A percentile compares a stretch with the other conserved stretches of the same genome.
Conservation (phyloP, 768 basidiomycete genomes). For the Termitomyces heimii region DNA sequence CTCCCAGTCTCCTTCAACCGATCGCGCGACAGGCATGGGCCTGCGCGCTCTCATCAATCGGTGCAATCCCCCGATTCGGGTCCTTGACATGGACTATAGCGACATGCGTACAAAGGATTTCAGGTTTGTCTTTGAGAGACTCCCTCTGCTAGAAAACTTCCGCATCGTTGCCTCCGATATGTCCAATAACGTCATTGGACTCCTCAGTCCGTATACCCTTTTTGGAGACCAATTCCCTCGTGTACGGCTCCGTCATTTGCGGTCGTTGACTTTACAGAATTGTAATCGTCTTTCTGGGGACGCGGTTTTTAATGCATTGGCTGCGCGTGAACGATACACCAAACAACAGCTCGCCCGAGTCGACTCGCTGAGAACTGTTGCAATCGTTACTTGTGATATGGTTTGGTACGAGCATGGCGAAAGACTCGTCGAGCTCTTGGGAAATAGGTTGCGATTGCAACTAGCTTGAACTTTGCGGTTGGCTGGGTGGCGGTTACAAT, state of each 20-base stretch:
- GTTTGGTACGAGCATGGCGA: constrained; percentile 23
- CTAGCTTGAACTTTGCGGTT: not conserved
- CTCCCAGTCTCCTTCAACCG: constrained; percentile 73
- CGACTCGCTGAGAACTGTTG: constrained; percentile 26
- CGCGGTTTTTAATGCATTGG: constrained; percentile 47
- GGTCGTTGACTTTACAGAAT: constrained; percentile 46
- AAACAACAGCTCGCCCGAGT: constrained; percentile 20
- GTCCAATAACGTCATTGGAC: constrained; percentile 63
- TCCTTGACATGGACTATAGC: constrained; percentile 74
- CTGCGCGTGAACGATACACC: constrained; percentile 38
- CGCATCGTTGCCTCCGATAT: constrained; percentile 77
- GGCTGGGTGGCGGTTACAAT: not conserved
- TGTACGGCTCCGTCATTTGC: constrained; percentile 51
- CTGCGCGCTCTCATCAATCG: constrained; percentile 58
- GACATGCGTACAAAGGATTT: constrained; percentile 87
- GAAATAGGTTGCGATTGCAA: constrained; percentile 18
- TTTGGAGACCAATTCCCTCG: constrained; percentile 15
- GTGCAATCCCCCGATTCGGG: constrained; percentile 54
- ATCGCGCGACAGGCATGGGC: constrained; percentile 78
- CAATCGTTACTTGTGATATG: constrained; percentile 33
- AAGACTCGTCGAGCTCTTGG: constrained; percentile 21
- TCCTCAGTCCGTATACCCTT: constrained; percentile 41
- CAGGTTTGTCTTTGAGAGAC: constrained; percentile 53
- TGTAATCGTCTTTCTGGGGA: constrained; percentile 61
- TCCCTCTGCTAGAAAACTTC: constrained; percentile 53